Evolutionary conservation across 2,329 filamentous ascomycete genomes (phyloP), one percentile per base, ranked within the genome.

Genomic region (Thielaviopsis musarum): DNA sequence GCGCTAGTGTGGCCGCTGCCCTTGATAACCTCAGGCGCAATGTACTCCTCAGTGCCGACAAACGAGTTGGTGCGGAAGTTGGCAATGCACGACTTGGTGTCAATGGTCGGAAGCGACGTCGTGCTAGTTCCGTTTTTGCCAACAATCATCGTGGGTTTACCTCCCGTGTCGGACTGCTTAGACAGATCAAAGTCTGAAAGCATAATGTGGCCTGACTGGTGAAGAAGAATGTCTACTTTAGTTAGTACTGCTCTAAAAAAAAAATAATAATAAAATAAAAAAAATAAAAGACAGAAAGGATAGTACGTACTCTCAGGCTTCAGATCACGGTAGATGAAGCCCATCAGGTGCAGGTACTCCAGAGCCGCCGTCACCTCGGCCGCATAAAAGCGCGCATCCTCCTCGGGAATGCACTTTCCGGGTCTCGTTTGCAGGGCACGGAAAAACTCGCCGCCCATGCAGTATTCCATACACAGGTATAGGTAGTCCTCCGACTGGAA

Each of bases 401-500:
- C 93, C 70, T 98, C 93, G 48, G 91, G 85, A 56, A 98, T 95
- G 68, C 89, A 97, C 74, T 97, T 98, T 66, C 94, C 94, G 10
- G 93, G 93, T 30, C 93, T 83, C 5, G 93, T 97, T 75, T 98
- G 93, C 53, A 98, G 77, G 26, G 93, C 93, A 70, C 93, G 80
- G 77, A 98, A 98, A 75, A 98, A 98, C 72, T 98, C 93, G 63
- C 93, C 93, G 65, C 93, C 93, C 66, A 91, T 97, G 77, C 93
- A 98, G 70, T 98, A 98, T 72, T 98, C 93, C 93, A 98, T 98
- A 71, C 93, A 98, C n/a, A 98, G 79, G 69, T 98, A 98, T 51
- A 98, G 79, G 72, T 97, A 91, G 65, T 98, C 93, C 70, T 98
- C 93, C 1, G 93, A 98, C 72, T 98, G 93, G 78, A 98, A 98